phyloP scores from a whole-genome alignment of 257 asterid species.

The Capsicum pubescens region DNA sequence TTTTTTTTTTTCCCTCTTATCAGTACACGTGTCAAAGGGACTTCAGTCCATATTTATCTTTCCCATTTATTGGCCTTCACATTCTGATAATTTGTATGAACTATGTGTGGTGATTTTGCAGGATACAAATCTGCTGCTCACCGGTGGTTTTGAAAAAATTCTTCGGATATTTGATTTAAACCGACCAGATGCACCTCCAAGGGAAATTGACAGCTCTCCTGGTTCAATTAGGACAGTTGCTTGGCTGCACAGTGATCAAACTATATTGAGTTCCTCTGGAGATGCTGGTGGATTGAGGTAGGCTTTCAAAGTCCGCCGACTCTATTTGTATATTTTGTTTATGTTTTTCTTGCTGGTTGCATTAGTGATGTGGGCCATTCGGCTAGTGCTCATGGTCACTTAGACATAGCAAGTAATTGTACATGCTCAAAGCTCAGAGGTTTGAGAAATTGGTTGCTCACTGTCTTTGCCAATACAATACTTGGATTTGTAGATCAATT shows the following conservation, averaged over 20 bases:
- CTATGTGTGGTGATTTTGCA: constrained; percentile 39
- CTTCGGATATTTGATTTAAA: constrained; percentile 84
- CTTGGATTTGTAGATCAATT: background rate
- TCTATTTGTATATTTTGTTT: constrained; percentile 7
- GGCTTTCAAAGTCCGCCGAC: background rate
- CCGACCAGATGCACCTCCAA: constrained; percentile 83
- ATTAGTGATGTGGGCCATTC: background rate
- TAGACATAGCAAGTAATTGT: background rate
- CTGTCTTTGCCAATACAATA: background rate
- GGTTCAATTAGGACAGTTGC: constrained; percentile 84
- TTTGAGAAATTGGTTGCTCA: background rate
- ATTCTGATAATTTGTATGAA: background rate
- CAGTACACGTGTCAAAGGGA: background rate
- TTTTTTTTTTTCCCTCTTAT: background rate
- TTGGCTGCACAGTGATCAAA: constrained; percentile 96
- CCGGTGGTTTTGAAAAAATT: constrained; percentile 89
- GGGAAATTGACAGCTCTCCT: constrained; percentile 87
- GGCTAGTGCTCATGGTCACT: background rate
- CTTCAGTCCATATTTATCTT: background rate
- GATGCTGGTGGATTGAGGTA: constrained; percentile 96
- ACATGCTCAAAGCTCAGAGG: background rate
- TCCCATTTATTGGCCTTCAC: background rate
- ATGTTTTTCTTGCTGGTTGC: background rate
- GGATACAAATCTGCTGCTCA: constrained; percentile 77
- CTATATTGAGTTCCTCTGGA: constrained; percentile 85